phyloP scores from a whole-genome alignment of 2,329 filamentous ascomycete genomes.

The Arthrobotrys sphaeroides region DNA sequence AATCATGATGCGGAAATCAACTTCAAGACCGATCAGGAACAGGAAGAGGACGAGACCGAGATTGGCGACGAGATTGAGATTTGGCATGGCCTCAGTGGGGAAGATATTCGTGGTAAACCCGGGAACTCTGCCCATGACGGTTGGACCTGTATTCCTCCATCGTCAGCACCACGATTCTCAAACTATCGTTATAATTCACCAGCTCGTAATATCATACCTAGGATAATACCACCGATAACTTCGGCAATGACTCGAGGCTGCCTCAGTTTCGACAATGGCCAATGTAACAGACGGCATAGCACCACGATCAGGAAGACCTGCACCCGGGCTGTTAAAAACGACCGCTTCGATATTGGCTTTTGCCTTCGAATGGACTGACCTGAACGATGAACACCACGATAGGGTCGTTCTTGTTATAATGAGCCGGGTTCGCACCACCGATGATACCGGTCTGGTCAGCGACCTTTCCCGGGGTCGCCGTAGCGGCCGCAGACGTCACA shows the following conservation, averaged over 20 bases:
- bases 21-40: constrained; percentile 87
- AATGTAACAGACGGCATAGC: constrained; percentile 78
- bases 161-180: not conserved
- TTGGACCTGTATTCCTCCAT: constrained; percentile 67
- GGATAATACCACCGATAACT: constrained; percentile 82
- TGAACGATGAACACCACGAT: constrained; percentile 81
- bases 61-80: constrained; percentile 80
- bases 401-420: constrained; percentile 75
- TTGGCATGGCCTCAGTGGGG: constrained; percentile 76
- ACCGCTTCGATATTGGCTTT: constrained; percentile 54
- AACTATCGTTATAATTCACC: not conserved
- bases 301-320: constrained; percentile 78
- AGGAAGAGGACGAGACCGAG: constrained; percentile 84
- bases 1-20: constrained; percentile 78
- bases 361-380: constrained; percentile 62
- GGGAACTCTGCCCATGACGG: constrained; percentile 85
- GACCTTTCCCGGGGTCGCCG: constrained; percentile 59
- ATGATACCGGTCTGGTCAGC: constrained; percentile 74
- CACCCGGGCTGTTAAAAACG: not conserved
- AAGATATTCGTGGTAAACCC: constrained; percentile 81
- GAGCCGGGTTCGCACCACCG: constrained; percentile 74
- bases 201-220: constrained; percentile 64
- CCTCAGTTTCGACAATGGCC: constrained; percentile 77
- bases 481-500: constrained; percentile 10
- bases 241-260: constrained; percentile 86